These are phyloP conservation scores for Saccharum spontaneum DNA, from an alignment of 176 grass and related monocot genomes.

Conservation along the genomic window DNA sequence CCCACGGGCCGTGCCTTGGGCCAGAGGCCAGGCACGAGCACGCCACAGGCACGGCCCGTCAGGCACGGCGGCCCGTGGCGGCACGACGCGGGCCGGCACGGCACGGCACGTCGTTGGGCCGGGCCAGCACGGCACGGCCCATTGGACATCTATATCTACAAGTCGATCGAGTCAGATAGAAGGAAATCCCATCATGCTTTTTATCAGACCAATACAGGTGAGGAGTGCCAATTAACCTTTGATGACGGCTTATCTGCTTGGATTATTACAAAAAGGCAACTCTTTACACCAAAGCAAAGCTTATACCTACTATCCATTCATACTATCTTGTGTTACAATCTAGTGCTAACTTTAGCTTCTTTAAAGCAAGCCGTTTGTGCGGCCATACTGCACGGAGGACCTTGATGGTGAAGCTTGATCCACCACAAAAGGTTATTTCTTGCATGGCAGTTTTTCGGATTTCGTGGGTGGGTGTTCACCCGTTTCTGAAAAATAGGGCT, in stretches of 20 bases:
- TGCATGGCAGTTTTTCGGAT: too few species aligned
- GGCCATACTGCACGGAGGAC: not conserved
- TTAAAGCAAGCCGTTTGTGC: too few species aligned
- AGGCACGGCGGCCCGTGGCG: too few species aligned
- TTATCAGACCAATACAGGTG: not conserved
- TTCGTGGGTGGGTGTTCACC: not conserved
- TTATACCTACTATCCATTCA: not conserved
- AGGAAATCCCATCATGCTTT: not conserved
- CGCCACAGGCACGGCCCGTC: too few species aligned
- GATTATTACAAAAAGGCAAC: not conserved
- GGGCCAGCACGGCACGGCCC: too few species aligned
- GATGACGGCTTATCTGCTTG: slow-evolving; percentile 14
- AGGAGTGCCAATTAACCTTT: slow-evolving; percentile 23
- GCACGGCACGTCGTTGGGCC: too few species aligned
- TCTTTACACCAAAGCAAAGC: slow-evolving; percentile 4
- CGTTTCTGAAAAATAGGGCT: too few species aligned
- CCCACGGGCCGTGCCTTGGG: too few species aligned
- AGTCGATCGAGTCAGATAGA: not conserved
- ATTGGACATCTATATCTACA: too few species aligned
- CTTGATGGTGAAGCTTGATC: not conserved
- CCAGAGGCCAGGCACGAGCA: too few species aligned
- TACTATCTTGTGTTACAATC: not conserved
- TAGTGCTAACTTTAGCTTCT: slow-evolving; percentile 8
- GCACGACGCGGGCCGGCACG: too few species aligned
- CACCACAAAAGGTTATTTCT: not conserved